These are phyloP conservation scores for Lachancea meyersii DNA, from an alignment of 805 yeast genomes.

Conservation along the genomic window DNA sequence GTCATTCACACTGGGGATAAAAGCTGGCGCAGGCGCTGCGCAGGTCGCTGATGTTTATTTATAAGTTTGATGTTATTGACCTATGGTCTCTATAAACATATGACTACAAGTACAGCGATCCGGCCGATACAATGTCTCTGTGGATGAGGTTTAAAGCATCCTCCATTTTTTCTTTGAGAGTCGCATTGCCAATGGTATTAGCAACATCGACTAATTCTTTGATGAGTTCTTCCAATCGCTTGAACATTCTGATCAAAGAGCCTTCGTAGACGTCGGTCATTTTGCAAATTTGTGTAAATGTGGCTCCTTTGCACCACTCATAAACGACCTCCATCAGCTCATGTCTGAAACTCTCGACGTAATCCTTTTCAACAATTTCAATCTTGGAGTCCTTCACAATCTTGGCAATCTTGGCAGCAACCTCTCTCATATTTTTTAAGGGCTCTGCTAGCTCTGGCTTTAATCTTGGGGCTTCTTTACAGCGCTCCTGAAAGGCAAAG, in stretches of 20 bases:
- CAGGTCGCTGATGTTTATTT: conserved; percentile 14
- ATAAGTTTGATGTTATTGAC: background rate
- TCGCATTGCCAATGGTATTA: conserved; percentile 86
- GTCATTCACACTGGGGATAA: conserved; percentile 8
- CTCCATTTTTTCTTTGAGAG: conserved; percentile 82
- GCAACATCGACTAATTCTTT: conserved; percentile 90
- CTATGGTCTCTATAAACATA: background rate
- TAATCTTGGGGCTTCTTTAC: conserved; percentile 79
- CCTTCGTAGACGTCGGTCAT: conserved; percentile 99
- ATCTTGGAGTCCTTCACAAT: conserved; percentile 84
- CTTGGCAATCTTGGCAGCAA: conserved; percentile 88
- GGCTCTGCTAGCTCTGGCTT: conserved; percentile 93
- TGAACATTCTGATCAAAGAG: conserved; percentile 87
- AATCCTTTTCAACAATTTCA: conserved; percentile 85
- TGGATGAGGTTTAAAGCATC: conserved; percentile 78
- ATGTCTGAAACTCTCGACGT: conserved; percentile 83
- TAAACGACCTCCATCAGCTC: conserved; percentile 95
- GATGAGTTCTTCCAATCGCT: conserved; percentile 87
- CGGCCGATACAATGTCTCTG: conserved; percentile 95
- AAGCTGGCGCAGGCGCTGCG: conserved; percentile 7
- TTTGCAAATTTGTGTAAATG: conserved; percentile 94
- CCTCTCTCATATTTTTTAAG: conserved; percentile 75
- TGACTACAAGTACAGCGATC: conserved; percentile 64
- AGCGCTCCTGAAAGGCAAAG: conserved; percentile 94
- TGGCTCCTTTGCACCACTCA: conserved; percentile 95